Evolutionary conservation across 2,329 filamentous ascomycete species (phyloP).

Genomic region (Blastomyces percursus): DNA sequence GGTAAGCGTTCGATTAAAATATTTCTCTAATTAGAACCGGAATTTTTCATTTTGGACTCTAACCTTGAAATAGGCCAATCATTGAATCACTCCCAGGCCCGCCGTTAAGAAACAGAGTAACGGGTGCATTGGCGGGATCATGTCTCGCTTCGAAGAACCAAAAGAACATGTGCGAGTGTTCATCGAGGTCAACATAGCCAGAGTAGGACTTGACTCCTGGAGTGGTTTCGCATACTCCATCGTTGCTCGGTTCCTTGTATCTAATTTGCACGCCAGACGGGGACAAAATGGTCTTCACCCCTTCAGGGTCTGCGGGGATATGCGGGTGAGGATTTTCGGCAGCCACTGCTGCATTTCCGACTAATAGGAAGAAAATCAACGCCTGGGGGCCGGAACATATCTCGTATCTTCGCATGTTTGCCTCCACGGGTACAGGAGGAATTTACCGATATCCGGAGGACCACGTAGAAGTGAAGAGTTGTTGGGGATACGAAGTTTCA

Average conservation of each 20-base stretch:
- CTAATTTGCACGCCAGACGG: conserved; percentile 42
- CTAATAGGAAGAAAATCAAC: conserved; percentile 17
- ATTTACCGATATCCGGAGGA: no score
- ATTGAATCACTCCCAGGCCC: conserved; percentile 51
- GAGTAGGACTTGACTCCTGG: conserved; percentile 45
- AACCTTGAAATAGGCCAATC: conserved; percentile 35
- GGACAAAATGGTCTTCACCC: conserved; percentile 28
- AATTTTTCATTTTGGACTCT: no score
- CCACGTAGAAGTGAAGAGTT: neutral
- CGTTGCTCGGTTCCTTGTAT: conserved; percentile 41
- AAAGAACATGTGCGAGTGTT: conserved; percentile 53
- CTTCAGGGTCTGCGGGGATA: conserved; percentile 27
- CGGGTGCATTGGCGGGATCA: conserved; percentile 42
- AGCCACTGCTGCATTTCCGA: conserved; percentile 14
- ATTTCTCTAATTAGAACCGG: no score
- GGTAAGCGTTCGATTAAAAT: no score
- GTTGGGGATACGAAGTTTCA: neutral
- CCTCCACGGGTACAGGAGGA: neutral
- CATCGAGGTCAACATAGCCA: conserved; percentile 49
- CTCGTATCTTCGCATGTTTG: neutral
- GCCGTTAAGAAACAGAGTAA: conserved; percentile 52
- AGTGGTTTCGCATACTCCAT: conserved; percentile 45
- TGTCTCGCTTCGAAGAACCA: conserved; percentile 53
- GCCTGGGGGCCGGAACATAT: neutral
- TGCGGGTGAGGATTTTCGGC: conserved; percentile 21